Evolutionary conservation across 169 alveolate species (phyloP), one percentile per base, ranked within the genome.

Genomic region (Eimeria sp.): DNA sequence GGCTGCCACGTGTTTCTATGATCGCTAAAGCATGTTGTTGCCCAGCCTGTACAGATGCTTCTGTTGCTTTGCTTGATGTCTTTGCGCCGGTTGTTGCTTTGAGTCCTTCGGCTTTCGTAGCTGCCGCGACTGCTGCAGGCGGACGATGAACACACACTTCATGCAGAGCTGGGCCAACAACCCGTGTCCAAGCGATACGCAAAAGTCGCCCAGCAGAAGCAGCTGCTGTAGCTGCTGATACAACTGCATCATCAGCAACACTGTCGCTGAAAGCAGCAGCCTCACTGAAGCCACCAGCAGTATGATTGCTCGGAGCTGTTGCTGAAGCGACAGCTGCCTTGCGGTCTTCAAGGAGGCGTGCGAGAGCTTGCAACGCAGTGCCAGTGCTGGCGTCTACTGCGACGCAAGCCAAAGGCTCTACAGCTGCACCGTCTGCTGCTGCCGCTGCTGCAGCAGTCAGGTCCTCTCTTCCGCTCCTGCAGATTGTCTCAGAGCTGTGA

Each of bases 11-110:
- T 16, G 82, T 57, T 63, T 63, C 93, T 58, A 87, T 87, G 27
- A 87, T 87, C 67, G 93, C 80, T 3, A 58, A 18, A 9, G 93
- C 82, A 63, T 87, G 93, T n/a, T 87, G 93, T 16, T 87, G 83
- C 49, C 27, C 78, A 22, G 65, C 45, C 61, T 14, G 43, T 30
- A 87, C 78, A 13, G 51, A 34, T 47, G 58, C 80, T 20, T 58
- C 80, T 63, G 63, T 30, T 87, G 51, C 82, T 63, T 40, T 6
- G 10, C 25, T n/a, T 61, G 93, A 40, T 61, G 76, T 10, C 18
- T 61, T 27, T 30, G 63, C 82, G 9, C 58, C 57, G 16, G 75
- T 16, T 54, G 91, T 6, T 30, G 57, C 11, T 25, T 51, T 22
- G 47, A 47, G 10, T 51, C 10, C 25, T 14, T 13, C 58, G 9